Percentiles rank a stretch among this genome's conserved stretches.
Evolutionary conservation across 768 basidiomycete genomes (phyloP).

Genomic region (Boletus tylopilopsis): DNA sequence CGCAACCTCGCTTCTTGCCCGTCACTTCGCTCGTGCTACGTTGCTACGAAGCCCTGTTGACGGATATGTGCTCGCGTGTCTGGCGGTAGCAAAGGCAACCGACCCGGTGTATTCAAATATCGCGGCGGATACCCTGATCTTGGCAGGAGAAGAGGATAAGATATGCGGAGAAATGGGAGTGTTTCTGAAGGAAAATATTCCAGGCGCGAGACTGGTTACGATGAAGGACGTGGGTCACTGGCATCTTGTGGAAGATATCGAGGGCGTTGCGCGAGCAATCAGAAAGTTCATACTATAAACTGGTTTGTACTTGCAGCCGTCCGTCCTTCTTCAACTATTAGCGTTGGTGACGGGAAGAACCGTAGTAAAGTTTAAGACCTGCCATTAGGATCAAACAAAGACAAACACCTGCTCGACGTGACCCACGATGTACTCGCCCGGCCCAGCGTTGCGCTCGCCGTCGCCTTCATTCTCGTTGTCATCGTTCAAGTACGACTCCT

Average conservation of each 20-base stretch:
- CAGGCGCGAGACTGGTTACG: background rate
- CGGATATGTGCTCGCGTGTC: background rate
- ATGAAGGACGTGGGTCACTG: constrained; percentile 1
- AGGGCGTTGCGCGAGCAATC: constrained; percentile 1
- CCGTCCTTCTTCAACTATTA: too few relatives aligned
- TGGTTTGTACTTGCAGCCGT: too few relatives aligned
- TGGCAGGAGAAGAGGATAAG: constrained; percentile 2
- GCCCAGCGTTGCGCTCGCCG: constrained; percentile 37
- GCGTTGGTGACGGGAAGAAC: too few relatives aligned
- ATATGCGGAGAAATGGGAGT: background rate
- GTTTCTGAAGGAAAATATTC: constrained; percentile 3
- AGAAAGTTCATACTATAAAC: background rate
- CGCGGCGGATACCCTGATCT: constrained; percentile 1
- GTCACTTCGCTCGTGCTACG: background rate
- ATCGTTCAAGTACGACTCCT: constrained; percentile 24
- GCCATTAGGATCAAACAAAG: constrained; percentile 10
- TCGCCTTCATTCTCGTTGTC: constrained; percentile 39
- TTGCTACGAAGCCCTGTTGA: background rate
- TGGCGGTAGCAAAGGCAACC: background rate
- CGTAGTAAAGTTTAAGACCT: background rate
- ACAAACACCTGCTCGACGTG: constrained; percentile 19
- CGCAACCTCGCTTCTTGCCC: background rate
- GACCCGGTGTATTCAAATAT: background rate
- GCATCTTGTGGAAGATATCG: constrained; percentile 7
- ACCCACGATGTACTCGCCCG: constrained; percentile 34